Evolutionary conservation across 73 alveolate species (phyloP).

Genomic region (Paramecium tetraurelia): DNA sequence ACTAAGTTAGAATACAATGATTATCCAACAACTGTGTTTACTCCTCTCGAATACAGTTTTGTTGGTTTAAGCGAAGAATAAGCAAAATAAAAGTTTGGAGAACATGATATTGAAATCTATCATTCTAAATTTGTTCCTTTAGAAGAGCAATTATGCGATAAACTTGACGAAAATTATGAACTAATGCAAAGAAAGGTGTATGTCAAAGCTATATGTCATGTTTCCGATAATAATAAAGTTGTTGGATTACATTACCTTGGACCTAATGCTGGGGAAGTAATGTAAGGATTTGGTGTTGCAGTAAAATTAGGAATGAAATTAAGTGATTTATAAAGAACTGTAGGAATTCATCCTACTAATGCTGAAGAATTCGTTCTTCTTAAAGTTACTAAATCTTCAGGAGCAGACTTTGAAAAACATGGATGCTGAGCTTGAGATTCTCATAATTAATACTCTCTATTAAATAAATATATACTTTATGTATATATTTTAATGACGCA

Average conservation of each 20-base stretch:
- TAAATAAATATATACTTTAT: not conserved
- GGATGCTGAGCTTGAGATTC: constrained; percentile 92
- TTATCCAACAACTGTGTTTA: constrained; percentile 89
- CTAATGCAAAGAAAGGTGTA: constrained; percentile 62
- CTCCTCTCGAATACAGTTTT: constrained; percentile 87
- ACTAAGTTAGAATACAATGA: constrained; percentile 73
- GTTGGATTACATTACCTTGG: constrained; percentile 89
- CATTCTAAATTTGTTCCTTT: constrained; percentile 89
- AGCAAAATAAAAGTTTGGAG: constrained; percentile 79
- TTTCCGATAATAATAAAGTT: constrained; percentile 75
- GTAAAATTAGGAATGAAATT: constrained; percentile 93
- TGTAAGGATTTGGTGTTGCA: constrained; percentile 93
- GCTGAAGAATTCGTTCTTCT: constrained; percentile 93
- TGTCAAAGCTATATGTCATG: constrained; percentile 77
- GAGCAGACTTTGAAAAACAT: constrained; percentile 84
- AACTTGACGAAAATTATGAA: constrained; percentile 49
- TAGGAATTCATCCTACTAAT: constrained; percentile 97
- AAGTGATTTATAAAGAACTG: constrained; percentile 82
- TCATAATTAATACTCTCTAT: not conserved
- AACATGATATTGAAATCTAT: constrained; percentile 87
- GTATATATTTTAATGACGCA: not conserved
- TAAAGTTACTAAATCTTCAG: constrained; percentile 81
- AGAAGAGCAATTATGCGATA: constrained; percentile 62
- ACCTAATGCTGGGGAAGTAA: constrained; percentile 89
- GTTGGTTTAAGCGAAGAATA: constrained; percentile 88